Evolutionary conservation across 2,329 filamentous ascomycete genomes (phyloP).

Genomic region (Erysiphe pulchra): DNA sequence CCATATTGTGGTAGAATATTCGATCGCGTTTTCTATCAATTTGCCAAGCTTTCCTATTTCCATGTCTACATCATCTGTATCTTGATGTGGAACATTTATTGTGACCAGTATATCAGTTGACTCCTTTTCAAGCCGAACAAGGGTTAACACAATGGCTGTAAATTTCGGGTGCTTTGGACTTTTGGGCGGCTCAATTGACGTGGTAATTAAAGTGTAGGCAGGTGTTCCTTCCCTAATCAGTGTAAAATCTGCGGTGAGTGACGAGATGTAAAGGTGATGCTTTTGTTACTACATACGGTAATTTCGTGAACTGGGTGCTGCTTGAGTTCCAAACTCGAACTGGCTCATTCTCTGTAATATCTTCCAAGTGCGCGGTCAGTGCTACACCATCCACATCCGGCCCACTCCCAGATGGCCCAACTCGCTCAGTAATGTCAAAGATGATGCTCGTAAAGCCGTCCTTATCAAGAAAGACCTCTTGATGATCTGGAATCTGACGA

Average conservation of each 20-base stretch:
- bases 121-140: constrained; percentile 51
- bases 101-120: constrained; percentile 63
- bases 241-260: background rate
- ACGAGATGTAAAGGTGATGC: background rate
- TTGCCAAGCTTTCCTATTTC: constrained; percentile 37
- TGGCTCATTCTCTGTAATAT: constrained; percentile 35
- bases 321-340: constrained; percentile 42
- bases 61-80: constrained; percentile 41
- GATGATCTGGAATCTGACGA: constrained; percentile 58
- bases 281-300: constrained; percentile 14
- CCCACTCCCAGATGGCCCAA: constrained; percentile 26
- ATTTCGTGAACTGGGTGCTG: constrained; percentile 28
- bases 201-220: constrained; percentile 44
- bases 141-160: constrained; percentile 50
- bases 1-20: constrained; percentile 42
- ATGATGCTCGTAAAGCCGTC: constrained; percentile 70
- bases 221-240: constrained; percentile 23
- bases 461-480: constrained; percentile 75
- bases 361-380: constrained; percentile 40
- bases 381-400: constrained; percentile 44
- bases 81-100: constrained; percentile 68
- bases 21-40: constrained; percentile 40
- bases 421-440: constrained; percentile 70
- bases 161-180: constrained; percentile 22
- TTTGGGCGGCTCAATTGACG: constrained; percentile 22